Percentiles rank a stretch among this genome's conserved stretches.
phyloP scores from a whole-genome alignment of 306 rosid genomes.

The Rosa rugosa region DNA sequence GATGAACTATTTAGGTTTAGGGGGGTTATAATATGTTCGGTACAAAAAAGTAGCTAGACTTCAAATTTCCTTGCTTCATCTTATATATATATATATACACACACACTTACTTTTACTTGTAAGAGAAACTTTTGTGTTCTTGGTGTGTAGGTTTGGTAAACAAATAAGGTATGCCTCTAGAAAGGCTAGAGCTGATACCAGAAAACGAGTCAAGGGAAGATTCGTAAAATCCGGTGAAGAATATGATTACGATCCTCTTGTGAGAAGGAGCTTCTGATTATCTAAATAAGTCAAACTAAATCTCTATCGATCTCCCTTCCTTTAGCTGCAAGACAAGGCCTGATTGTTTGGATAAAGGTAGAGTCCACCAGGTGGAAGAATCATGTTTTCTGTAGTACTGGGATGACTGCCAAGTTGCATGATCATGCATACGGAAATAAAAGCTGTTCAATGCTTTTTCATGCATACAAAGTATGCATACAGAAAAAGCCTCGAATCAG shows the following conservation, averaged over 20 bases:
- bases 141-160: slow-evolving; percentile 70
- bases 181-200: slow-evolving; percentile 89
- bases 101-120: background rate
- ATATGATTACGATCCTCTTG: slow-evolving; percentile 70
- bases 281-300: slow-evolving; percentile 13
- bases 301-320: slow-evolving; percentile 14
- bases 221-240: slow-evolving; percentile 82
- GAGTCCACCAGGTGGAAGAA: slow-evolving; percentile 18
- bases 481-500: background rate
- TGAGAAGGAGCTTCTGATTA: slow-evolving; percentile 36
- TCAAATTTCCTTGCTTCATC: background rate
- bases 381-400: slow-evolving; percentile 19
- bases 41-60: background rate
- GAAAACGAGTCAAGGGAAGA: slow-evolving; percentile 91
- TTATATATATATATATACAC: background rate
- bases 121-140: slow-evolving; percentile 23
- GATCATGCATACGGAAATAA: slow-evolving; percentile 11
- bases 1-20: background rate
- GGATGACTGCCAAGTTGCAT: slow-evolving; percentile 2
- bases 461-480: background rate
- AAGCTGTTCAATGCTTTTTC: background rate
- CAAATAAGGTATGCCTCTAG: slow-evolving; percentile 93
- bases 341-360: slow-evolving; percentile 14
- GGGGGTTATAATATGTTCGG: background rate
- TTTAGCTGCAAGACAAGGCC: slow-evolving; percentile 33